Conservation (phyloP, 106 monocot species). For the Alisma plantagoaquatica region DNA sequence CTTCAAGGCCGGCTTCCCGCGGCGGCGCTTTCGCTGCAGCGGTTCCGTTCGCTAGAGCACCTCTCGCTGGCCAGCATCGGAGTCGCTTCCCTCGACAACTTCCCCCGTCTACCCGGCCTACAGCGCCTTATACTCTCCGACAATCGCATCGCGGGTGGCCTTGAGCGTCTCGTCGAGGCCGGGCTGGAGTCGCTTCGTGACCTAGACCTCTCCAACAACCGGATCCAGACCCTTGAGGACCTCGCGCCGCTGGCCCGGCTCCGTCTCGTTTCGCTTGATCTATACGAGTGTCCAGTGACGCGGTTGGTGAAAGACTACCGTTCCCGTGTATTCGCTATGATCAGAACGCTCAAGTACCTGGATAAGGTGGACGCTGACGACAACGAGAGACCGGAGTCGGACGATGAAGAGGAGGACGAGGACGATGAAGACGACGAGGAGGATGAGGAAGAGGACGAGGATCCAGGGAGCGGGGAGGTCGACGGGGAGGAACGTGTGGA, state of each 20-base stretch:
- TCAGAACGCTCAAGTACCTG: constrained; percentile 65
- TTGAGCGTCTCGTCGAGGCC: constrained; percentile 80
- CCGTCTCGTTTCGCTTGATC: constrained; percentile 73
- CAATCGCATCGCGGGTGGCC: constrained; percentile 82
- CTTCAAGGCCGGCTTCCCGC: constrained; percentile 76
- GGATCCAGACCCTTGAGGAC: constrained; percentile 81
- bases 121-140: constrained; percentile 81
- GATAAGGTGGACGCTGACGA: constrained; percentile 94
- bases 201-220: constrained; percentile 89
- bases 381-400: constrained; percentile 82
- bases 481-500: constrained; percentile 53
- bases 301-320: constrained; percentile 75
- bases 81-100: constrained; percentile 69
- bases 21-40: constrained; percentile 51
- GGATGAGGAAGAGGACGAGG: constrained; percentile 53
- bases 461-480: constrained; percentile 66
- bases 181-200: constrained; percentile 82
- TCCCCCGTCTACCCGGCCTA: constrained; percentile 59
- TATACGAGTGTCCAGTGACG: constrained; percentile 93
- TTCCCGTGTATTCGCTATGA: constrained; percentile 71
- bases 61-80: constrained; percentile 92
- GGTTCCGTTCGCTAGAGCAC: constrained; percentile 64
- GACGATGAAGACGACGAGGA: constrained; percentile 74
- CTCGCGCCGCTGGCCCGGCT: constrained; percentile 69
- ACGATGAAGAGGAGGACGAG: constrained; percentile 62